Base-by-base conservation (phyloP, 2,329 filamentous ascomycete genomes). In the Hymenoscyphus albidus region DNA sequence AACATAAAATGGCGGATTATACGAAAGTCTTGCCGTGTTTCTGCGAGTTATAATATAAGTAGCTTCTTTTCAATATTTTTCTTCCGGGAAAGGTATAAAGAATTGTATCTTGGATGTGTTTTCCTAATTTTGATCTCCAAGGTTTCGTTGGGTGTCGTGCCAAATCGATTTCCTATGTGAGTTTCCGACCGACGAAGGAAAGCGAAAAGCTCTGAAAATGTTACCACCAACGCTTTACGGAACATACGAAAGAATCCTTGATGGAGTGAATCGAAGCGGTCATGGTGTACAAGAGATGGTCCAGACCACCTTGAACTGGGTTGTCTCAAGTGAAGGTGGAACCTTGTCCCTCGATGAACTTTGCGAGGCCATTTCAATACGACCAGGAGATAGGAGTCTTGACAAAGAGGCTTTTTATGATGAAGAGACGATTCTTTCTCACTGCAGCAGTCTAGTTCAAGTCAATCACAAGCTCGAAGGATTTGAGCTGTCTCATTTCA, bases 71-170 rank as follows among this genome's bases (percentile, higher is more conserved):
- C n/a, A n/a, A n/a, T n/a, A n/a, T n/a, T n/a, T n/a, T n/a, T n/a
- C n/a, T n/a, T n/a, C n/a, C n/a, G n/a, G n/a, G n/a, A n/a, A n/a
- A n/a, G n/a, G n/a, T 27, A 27, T 27, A 2, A 27, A 27, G 2
- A 27, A 27, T 27, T 3, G 3, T 3, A 27, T 27, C 27, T 3
- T 27, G 2, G 27, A 27, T 27, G 27, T 54, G 48, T 5, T 13
- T 18, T 3, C 27, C 5, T n/a, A 13, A 22, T 14, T 14, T 12
- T 0, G 22, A 54, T 32, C 12, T 31, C 14, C 13, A 6, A 55
- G 73, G 74, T 74, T 73, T 51, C 67, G 69, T 64, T 75, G 68
- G 67, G 70, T 67, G 22, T 60, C 64, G 13, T 74, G 69, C 63
- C 74, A 77, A 63, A 59, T 77, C 22, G 72, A 75, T 40, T 55